phyloP scores from a whole-genome alignment of 1,139 yeast genomes.

The Geotrichum aggregatum region DNA sequence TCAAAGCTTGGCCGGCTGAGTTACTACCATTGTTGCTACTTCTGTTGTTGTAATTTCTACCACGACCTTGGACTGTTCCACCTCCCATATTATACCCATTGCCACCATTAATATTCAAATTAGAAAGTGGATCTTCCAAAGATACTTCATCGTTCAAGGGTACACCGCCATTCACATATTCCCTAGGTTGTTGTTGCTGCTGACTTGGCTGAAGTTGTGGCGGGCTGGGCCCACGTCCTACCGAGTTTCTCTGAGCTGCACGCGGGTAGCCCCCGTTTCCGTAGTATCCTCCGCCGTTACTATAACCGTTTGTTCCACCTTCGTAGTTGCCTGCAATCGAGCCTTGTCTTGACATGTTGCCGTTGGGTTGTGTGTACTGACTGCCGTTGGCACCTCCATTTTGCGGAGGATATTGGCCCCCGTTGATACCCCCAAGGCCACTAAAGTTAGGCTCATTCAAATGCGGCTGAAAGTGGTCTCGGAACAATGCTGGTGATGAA shows the following conservation, averaged over 20 bases:
- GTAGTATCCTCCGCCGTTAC: background rate
- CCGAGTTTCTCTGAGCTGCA: background rate
- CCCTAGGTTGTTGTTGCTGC: background rate
- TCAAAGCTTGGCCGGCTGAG: too few species aligned
- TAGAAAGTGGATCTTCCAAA: background rate
- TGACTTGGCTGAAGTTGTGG: background rate
- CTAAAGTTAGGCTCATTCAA: background rate
- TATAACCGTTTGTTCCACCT: background rate
- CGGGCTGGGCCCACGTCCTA: background rate
- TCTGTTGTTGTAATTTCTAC: too few species aligned
- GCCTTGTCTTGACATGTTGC: background rate
- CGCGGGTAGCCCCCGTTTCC: background rate
- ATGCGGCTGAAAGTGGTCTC: constrained; percentile 11
- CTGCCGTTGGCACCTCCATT: too few species aligned
- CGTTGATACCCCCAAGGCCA: background rate
- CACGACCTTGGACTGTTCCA: too few species aligned
- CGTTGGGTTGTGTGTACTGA: too few species aligned
- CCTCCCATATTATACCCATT: background rate
- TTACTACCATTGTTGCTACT: too few species aligned
- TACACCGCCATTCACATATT: background rate
- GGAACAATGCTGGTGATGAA: constrained; percentile 11
- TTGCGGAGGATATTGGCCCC: background rate
- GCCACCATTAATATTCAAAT: background rate
- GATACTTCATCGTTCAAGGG: too few species aligned
- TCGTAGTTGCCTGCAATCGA: background rate